A percentile compares a stretch with the other conserved stretches of the same genome.
Evolutionary conservation across 2,329 filamentous ascomycete species (phyloP).

Genomic region (Diaporthe ilicicola): DNA sequence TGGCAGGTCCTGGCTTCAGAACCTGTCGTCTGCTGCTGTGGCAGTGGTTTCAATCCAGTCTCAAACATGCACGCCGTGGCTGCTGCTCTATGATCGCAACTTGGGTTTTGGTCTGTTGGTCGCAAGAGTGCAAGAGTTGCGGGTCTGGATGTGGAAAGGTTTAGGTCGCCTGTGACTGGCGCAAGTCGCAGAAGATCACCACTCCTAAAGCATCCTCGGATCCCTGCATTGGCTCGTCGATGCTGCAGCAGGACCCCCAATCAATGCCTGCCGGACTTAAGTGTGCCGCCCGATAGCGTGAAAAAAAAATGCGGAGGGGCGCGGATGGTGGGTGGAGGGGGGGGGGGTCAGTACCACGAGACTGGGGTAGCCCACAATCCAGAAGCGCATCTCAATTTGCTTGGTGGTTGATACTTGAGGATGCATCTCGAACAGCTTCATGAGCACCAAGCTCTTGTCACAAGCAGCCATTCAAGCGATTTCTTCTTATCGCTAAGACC

Average conservation of each 20-base stretch:
- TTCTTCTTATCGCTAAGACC: too few relatives aligned
- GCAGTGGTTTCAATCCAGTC: neutral
- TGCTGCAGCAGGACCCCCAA: conserved; percentile 19
- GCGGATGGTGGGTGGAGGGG: neutral
- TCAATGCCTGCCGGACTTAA: conserved; percentile 11
- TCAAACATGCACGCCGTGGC: conserved; percentile 4
- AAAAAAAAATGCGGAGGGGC: conserved; percentile 21
- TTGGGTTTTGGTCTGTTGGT: conserved; percentile 6
- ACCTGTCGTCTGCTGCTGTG: neutral
- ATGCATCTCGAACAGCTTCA: neutral
- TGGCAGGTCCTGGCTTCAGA: conserved; percentile 30
- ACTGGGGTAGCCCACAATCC: conserved; percentile 2
- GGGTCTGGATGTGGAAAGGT: conserved; percentile 19
- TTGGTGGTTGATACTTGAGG: neutral
- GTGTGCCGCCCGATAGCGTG: conserved; percentile 15
- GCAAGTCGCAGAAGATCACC: conserved; percentile 25
- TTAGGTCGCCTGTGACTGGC: conserved; percentile 18
- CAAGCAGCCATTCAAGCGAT: neutral
- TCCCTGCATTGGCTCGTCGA: conserved; percentile 17
- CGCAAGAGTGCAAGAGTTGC: neutral
- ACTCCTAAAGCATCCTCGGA: conserved; percentile 17
- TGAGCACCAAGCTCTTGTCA: neutral
- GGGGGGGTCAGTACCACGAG: neutral
- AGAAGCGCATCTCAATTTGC: neutral
- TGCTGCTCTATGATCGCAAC: neutral